Evolutionary conservation across 306 rosid genomes (phyloP).

Genomic region (Quercus dentata): DNA sequence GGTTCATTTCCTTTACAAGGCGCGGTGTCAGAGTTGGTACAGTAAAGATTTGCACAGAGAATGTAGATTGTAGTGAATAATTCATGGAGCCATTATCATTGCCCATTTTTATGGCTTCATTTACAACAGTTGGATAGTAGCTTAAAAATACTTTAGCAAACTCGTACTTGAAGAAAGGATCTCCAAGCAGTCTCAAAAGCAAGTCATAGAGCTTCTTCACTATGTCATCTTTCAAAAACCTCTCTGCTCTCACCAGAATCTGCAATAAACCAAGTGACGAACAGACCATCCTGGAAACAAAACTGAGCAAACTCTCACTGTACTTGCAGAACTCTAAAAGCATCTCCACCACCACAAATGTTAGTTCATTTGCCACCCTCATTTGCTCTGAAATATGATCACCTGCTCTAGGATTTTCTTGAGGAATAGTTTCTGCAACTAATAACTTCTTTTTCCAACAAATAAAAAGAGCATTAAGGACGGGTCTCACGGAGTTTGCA

Average conservation of each 20-base stretch:
- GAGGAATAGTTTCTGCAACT: conserved; percentile 30
- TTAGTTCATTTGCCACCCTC: conserved; percentile 68
- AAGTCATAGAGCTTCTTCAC: conserved; percentile 78
- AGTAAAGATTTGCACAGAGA: conserved; percentile 95
- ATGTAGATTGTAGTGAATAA: conserved; percentile 59
- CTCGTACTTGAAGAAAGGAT: conserved; percentile 82
- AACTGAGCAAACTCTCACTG: conserved; percentile 97
- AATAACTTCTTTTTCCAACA: conserved; percentile 64
- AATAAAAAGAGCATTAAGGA: conserved; percentile 62
- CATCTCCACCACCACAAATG: conserved; percentile 76
- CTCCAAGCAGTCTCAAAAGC: conserved; percentile 83
- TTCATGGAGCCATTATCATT: conserved; percentile 39
- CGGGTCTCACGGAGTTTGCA: conserved; percentile 57
- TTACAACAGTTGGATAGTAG: conserved; percentile 84
- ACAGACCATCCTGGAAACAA: conserved; percentile 59
- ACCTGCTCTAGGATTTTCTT: conserved; percentile 39
- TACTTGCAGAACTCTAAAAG: conserved; percentile 77
- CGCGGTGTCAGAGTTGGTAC: conserved; percentile 91
- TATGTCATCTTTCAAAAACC: conserved; percentile 51
- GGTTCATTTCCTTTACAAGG: conserved; percentile 87
- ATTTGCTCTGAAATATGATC: conserved; percentile 35
- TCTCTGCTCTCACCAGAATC: conserved; percentile 72
- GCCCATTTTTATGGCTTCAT: conserved; percentile 52
- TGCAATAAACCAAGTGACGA: conserved; percentile 54
- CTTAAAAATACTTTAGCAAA: conserved; percentile 80